Evolutionary conservation across 2,329 filamentous ascomycete species (phyloP), one percentile per base, ranked within the genome.

Genomic region (Fusarium pilosicola): DNA sequence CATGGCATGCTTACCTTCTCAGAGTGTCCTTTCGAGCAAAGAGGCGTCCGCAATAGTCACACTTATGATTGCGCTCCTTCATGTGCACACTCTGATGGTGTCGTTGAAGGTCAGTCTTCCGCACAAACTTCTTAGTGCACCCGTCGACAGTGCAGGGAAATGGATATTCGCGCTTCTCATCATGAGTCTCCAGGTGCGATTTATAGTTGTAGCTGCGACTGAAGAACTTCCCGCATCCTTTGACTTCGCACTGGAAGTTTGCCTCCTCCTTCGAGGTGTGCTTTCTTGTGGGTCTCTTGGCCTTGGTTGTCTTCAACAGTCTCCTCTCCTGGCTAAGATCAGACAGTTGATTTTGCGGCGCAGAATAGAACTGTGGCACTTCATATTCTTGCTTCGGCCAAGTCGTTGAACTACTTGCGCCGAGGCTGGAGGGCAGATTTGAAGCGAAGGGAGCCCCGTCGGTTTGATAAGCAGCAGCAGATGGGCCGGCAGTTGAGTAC

Each of bases 121-220:
- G 89, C 24, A 94, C 93, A 81, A 97, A 97, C 58, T 89, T 89
- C 83, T 92, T 94, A 74, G 84, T 87, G 82, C 95, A 97, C 59
- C 87, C 88, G 6, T 86, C 81, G 36, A 90, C 84, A 4, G 84
- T 84, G 81, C 95, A 97, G 3, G 87, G 86, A 77, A 94, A 92
- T 0, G 91, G 90, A 77, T 93, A 93, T 76, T 90, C 89, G 64
- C 92, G 88, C 67, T 89, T 88, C 20, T 93, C 90, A 78, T 96
- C 91, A 79, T 97, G 95, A 2, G 91, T 95, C 78, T 95, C 92
- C 87, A 95, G 88, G 80, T 97, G 95, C 36, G 94, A 93, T 78
- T 93, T 95, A 84, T 92, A 94, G 83, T 97, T 97, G 84, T 96
- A 97, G 77, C 90, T 92, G 70, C 95, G 87, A 74, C 93, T 94